Evolutionary conservation across 23 red algal genomes (phyloP).

Genomic region (Gracilaria gracilis): DNA sequence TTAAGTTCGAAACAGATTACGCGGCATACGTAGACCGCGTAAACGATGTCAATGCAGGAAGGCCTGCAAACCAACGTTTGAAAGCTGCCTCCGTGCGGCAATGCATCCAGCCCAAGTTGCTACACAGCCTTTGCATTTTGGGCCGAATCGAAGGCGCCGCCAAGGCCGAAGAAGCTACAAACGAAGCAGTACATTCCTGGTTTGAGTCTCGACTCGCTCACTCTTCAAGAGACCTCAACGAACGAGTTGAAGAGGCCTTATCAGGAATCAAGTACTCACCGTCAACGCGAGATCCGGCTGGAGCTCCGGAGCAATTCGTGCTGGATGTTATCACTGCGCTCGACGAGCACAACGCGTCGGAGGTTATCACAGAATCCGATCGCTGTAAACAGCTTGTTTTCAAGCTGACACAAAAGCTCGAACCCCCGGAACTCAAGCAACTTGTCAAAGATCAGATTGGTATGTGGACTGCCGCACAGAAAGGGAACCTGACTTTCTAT

Average conservation of each 20-base stretch:
- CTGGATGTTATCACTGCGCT: constrained; percentile 45
- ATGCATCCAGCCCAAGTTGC: constrained; percentile 5
- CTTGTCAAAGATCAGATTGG: too few species aligned
- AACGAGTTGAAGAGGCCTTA: background rate
- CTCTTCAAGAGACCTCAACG: background rate
- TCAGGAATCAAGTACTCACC: background rate
- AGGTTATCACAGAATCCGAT: too few species aligned
- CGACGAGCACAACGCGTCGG: constrained; percentile 47
- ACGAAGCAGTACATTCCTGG: constrained; percentile 1
- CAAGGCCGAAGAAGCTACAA: background rate
- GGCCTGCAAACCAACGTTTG: background rate
- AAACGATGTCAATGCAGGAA: background rate
- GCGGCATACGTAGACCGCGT: background rate
- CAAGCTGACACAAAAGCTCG: too few species aligned
- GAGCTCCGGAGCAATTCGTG: constrained; percentile 24
- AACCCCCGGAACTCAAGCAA: too few species aligned
- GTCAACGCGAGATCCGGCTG: background rate
- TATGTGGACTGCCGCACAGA: too few species aligned
- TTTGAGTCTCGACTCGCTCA: background rate
- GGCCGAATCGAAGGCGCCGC: constrained; percentile 9
- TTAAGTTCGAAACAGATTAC: background rate
- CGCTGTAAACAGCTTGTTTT: too few species aligned
- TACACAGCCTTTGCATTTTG: constrained; percentile 39
- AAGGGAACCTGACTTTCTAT: too few species aligned
- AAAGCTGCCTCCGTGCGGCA: background rate